Evolutionary conservation across 768 basidiomycete species (phyloP), one percentile per base, ranked within the genome.

Genomic region (Leccinum pellstonianum): DNA sequence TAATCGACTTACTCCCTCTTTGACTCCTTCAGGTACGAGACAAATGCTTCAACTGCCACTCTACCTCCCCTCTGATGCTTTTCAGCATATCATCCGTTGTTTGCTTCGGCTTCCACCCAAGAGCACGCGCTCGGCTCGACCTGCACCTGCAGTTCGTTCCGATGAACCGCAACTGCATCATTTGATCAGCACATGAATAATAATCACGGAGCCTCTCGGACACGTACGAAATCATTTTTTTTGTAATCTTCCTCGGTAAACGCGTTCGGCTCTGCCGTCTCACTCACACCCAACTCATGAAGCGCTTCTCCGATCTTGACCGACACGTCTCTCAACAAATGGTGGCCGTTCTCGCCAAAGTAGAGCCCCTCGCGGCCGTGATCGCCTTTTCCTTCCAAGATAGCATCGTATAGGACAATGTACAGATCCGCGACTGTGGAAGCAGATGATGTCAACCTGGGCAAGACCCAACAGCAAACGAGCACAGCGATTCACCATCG

Each of bases 281-380:
- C 50, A 29, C 62, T 71, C n/a, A 35, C 57, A 1, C 67, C 64
- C 1, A 69, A 46, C 2, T 64, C 59, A 14, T 38, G 10, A 5
- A 70, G 69, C 3, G 29, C 65, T 75, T 77, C 69, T 4, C 76
- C 79, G 27, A 85, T 75, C 4, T 75, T 75, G 49, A 71, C 76
- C 8, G 72, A 68, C n/a, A 86, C 62, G 5, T 82, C 77, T 52
- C 78, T 80, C 31, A 81, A 47, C 8, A 64, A 68, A 48, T 83
- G 77, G 52, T 86, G 81, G 19, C 79, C 84, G 52, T 76, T 83
- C 61, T 77, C 82, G 11, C 73, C 80, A 63, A 85, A 85, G 64
- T 85, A 86, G 37, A 73, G 77, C 0, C 86, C 86, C 29, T 82
- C 80, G 3, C 77, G 77, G 37, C 69, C 69, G 31, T 71, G 69